These are phyloP conservation scores for Lepidium didymum DNA, from an alignment of 345 rosid species.

Conservation along the genomic window DNA sequence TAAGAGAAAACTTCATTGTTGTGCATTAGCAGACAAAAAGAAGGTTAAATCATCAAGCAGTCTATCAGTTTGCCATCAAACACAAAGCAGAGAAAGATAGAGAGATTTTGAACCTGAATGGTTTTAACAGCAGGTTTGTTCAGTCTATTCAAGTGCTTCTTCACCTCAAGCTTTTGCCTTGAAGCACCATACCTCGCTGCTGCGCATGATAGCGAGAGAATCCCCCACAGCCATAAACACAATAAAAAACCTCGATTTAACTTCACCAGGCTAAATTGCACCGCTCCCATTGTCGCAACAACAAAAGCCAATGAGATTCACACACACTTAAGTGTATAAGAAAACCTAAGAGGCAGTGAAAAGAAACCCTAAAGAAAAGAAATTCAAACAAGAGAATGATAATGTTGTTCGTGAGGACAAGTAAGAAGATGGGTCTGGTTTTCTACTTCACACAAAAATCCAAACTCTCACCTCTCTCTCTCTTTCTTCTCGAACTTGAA, in stretches of 20 bases:
- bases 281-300: slow-evolving; percentile 26
- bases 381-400: slow-evolving; percentile 10
- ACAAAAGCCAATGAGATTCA: slow-evolving; percentile 15
- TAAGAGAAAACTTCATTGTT: neutral
- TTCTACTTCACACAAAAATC: slow-evolving; percentile 28
- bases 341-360: neutral
- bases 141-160: slow-evolving; percentile 76
- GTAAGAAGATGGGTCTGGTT: slow-evolving; percentile 31
- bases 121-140: slow-evolving; percentile 77
- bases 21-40: neutral
- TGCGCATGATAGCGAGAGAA: slow-evolving; percentile 39
- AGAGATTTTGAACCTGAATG: slow-evolving; percentile 47
- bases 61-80: neutral
- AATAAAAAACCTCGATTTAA: slow-evolving; percentile 20
- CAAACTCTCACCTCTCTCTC: slow-evolving; percentile 26
- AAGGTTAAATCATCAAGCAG: neutral
- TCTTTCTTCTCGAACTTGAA: slow-evolving; percentile 8
- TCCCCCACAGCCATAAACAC: slow-evolving; percentile 41
- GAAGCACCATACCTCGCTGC: slow-evolving; percentile 56
- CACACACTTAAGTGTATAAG: neutral
- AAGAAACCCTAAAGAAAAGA: neutral
- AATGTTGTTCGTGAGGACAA: slow-evolving; percentile 6
- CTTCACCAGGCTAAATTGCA: slow-evolving; percentile 26
- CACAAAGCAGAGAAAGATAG: slow-evolving; percentile 9
- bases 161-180: slow-evolving; percentile 60